phyloP scores from a whole-genome alignment of 352 stramenopile genomes.

The Phytophthora cryptogea region DNA sequence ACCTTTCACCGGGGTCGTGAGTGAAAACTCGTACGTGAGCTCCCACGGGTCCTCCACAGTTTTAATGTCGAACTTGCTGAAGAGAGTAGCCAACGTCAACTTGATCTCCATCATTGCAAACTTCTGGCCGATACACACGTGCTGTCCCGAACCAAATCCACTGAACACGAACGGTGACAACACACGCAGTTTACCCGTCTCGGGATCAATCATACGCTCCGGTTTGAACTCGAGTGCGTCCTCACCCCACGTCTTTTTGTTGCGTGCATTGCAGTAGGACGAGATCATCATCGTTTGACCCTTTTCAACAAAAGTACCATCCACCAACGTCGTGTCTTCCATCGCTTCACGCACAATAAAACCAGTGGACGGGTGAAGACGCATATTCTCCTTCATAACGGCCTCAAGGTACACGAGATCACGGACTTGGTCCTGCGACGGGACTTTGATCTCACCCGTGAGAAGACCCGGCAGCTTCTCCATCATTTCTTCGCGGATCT shows the following conservation, averaged over 20 bases:
- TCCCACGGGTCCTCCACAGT: slow-evolving; percentile 47
- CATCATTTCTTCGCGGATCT: slow-evolving; percentile 63
- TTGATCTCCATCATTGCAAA: slow-evolving; percentile 71
- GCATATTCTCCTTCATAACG: slow-evolving; percentile 66
- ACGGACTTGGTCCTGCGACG: slow-evolving; percentile 46
- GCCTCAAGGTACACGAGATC: slow-evolving; percentile 66
- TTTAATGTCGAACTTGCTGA: slow-evolving; percentile 53
- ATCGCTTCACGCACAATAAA: slow-evolving; percentile 57
- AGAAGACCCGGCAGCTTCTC: slow-evolving; percentile 40
- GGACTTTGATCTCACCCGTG: slow-evolving; percentile 30
- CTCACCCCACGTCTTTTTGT: slow-evolving; percentile 45
- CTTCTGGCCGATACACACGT: slow-evolving; percentile 60
- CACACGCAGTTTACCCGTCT: slow-evolving; percentile 37
- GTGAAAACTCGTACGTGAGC: slow-evolving; percentile 54
- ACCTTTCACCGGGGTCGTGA: slow-evolving; percentile 48
- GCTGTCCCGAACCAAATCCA: slow-evolving; percentile 56
- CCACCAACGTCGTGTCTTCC: slow-evolving; percentile 33
- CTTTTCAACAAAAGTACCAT: slow-evolving; percentile 37
- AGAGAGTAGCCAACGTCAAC: slow-evolving; percentile 49
- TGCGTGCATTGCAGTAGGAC: slow-evolving; percentile 39
- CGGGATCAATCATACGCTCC: slow-evolving; percentile 60
- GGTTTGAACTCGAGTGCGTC: slow-evolving; percentile 63
- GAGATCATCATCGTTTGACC: slow-evolving; percentile 32
- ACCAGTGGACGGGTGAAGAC: slow-evolving; percentile 62
- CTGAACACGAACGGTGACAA: slow-evolving; percentile 34